phyloP scores from a whole-genome alignment of 2,329 filamentous ascomycete species.

The Arthroderma uncinatum region DNA sequence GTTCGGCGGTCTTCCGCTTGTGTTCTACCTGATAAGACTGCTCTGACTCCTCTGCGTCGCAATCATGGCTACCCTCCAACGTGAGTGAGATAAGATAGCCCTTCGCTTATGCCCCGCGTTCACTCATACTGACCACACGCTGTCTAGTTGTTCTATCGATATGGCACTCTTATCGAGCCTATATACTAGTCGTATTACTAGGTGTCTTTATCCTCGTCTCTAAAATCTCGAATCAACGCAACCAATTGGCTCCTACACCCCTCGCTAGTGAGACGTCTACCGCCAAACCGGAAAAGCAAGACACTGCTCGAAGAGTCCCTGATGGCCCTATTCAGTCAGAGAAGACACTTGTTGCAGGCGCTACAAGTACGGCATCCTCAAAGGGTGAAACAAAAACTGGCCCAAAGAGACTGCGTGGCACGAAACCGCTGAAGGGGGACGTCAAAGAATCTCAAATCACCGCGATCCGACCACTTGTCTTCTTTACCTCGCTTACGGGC shows the following conservation, averaged over 20 bases:
- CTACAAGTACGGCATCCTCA: not conserved
- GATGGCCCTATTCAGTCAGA: not conserved
- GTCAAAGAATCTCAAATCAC: constrained; percentile 1
- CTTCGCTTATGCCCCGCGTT: not conserved
- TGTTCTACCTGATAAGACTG: not conserved
- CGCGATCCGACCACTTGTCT: constrained; percentile 57
- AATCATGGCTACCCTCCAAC: not conserved
- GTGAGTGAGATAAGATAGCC: not conserved
- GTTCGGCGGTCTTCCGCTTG: not conserved
- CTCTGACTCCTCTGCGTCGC: no score
- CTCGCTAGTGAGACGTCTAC: not conserved
- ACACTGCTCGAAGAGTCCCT: not conserved
- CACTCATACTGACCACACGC: constrained; percentile 1
- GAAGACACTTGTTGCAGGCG: not conserved
- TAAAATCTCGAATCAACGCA: not conserved
- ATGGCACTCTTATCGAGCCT: constrained; percentile 13
- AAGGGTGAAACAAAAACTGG: constrained; percentile 1
- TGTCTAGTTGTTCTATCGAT: constrained; percentile 9
- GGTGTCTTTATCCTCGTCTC: not conserved
- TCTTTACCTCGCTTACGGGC: constrained; percentile 81
- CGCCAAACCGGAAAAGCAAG: not conserved
- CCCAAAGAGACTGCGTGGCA: constrained; percentile 14
- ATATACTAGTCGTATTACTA: constrained; percentile 4
- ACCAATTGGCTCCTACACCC: not conserved
- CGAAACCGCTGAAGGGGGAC: constrained; percentile 9